Evolutionary conservation across 2,329 filamentous ascomycete species (phyloP).

Genomic region (Microsporum canis): DNA sequence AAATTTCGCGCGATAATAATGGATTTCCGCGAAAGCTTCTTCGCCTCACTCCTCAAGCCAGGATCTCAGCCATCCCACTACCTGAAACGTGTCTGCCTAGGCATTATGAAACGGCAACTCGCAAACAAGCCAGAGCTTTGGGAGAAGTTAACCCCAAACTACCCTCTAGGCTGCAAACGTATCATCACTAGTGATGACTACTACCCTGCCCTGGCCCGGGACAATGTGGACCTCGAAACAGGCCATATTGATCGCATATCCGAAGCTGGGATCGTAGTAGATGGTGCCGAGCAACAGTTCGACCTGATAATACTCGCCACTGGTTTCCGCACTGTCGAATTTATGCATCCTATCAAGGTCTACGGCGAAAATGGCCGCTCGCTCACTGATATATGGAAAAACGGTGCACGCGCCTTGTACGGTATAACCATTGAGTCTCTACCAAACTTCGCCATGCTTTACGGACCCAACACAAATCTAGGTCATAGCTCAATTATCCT

Average conservation of each 20-base stretch:
- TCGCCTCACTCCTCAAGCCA: constrained; percentile 33
- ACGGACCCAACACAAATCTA: constrained; percentile 47
- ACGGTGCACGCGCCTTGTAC: constrained; percentile 41
- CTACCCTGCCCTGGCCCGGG: constrained; percentile 38
- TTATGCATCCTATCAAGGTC: constrained; percentile 47
- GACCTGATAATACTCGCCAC: constrained; percentile 49
- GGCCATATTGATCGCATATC: constrained; percentile 38
- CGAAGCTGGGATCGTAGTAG: constrained; percentile 38
- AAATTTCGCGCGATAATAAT: constrained; percentile 42
- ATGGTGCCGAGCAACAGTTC: constrained; percentile 35
- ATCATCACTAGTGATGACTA: constrained; percentile 47
- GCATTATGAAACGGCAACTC: constrained; percentile 38
- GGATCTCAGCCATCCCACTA: constrained; percentile 31
- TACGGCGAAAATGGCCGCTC: constrained; percentile 35
- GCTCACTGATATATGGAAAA: constrained; percentile 42
- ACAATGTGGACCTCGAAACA: constrained; percentile 44
- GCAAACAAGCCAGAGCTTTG: constrained; percentile 41
- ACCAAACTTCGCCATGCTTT: constrained; percentile 48
- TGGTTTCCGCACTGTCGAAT: constrained; percentile 48
- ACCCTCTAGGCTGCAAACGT: constrained; percentile 45
- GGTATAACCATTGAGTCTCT: constrained; percentile 42
- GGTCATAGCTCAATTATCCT: constrained; percentile 49
- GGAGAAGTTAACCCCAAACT: constrained; percentile 44
- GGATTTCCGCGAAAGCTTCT: constrained; percentile 44
- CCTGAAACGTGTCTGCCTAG: constrained; percentile 28